Base-by-base conservation (phyloP, 2,329 filamentous ascomycete species). In the Chaetomium strumarium region DNA sequence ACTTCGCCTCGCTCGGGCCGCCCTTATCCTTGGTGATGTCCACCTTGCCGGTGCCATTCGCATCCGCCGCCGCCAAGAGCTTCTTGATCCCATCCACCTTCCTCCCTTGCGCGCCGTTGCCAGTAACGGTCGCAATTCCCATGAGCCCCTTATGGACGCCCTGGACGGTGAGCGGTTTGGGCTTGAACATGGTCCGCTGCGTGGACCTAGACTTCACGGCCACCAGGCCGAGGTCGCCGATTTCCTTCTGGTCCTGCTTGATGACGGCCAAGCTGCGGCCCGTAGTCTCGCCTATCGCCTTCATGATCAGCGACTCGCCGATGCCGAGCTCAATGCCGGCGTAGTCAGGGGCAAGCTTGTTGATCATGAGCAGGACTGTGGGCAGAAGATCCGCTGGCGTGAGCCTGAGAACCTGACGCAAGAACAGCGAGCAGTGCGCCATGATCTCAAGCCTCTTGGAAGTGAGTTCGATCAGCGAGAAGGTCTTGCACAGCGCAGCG, bases 141-240 rank as follows among this genome's bases (percentile, higher is more conserved):
- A 97, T 88, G 34, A 99, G 70, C 1, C 89, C 88, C 65, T 93
- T 85, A 63, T 95, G 90, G 2, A 99, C 91, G 29, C 86, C 90
- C 52, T 80, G 81, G 1, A 99, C 79, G 0, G 91, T 96, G 62
- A 99, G 74, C 29, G 91, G 78, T 70, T 95, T 96, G 2, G 91
- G 93, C 69, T 95, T 96, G 76, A 97, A 96, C 90, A 99, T 96
- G 19, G 93, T 97, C 11, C 89, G 89, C 66, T 99, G 93, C 42
- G 91, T 97, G 13, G 87, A 89, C 69, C 92, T 83, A 72, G 90
- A 96, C 75, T 97, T 96, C 45, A 95, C 89, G 40, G 93, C 93
- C 1, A 99, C 92, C 33, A 97, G 75, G 11, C 93, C 93, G 11
- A 99, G 78, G 68, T 99, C 93, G 49, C 93, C 93, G 69, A 97